A percentile compares a stretch with the other conserved stretches of the same genome.
Conservation (phyloP, 768 basidiomycete genomes). For the Amanita jacksonii region DNA sequence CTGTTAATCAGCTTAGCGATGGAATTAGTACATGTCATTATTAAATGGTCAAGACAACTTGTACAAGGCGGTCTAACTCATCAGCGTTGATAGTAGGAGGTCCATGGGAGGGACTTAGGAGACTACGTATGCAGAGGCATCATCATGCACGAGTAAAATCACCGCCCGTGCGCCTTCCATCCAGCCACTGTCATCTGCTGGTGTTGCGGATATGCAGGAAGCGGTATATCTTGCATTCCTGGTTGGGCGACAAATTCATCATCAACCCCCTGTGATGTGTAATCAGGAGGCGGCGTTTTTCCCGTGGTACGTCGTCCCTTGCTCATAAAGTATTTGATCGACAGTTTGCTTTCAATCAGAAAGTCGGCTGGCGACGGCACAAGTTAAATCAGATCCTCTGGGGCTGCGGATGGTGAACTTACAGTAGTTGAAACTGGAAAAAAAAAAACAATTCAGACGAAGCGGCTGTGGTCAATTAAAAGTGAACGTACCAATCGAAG, state of each 20-base stretch:
- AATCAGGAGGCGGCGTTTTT: neutral
- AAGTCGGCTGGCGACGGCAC: conserved; percentile 14
- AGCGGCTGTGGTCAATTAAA: neutral
- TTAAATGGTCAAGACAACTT: too few species aligned
- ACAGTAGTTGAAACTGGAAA: conserved; percentile 4
- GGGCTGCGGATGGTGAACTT: neutral
- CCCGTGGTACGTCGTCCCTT: neutral
- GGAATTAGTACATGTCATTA: too few species aligned
- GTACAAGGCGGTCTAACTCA: too few species aligned
- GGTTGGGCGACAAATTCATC: too few species aligned
- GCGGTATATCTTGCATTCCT: conserved; percentile 1
- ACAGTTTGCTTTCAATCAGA: conserved; percentile 1
- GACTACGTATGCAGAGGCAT: too few species aligned
- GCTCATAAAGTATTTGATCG: conserved; percentile 2
- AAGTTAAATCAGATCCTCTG: neutral
- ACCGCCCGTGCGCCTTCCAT: too few species aligned
- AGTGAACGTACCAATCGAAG: conserved; percentile 37
- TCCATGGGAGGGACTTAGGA: too few species aligned
- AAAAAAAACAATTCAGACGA: neutral
- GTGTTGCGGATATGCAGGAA: conserved; percentile 4
- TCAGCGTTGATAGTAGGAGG: too few species aligned
- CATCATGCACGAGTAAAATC: too few species aligned
- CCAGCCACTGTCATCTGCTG: neutral
- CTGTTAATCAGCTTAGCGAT: too few species aligned
- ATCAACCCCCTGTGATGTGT: neutral